Base-by-base conservation (phyloP, 1,284 basidiomycete genomes). In the Termitomyces sp. region DNA sequence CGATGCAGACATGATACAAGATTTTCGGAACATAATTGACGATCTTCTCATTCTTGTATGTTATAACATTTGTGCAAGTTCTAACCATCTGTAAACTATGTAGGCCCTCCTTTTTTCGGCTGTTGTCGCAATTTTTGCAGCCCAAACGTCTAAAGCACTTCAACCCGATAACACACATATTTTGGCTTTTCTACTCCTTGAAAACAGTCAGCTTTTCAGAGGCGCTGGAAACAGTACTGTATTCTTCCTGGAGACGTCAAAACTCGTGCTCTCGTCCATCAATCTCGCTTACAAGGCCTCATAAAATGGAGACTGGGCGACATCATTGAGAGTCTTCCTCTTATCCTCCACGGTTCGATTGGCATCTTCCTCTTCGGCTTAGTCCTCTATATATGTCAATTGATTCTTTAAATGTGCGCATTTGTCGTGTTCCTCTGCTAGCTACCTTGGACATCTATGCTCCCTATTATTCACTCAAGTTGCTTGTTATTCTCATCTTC, bases 41-140 rank as follows among this genome's bases (percentile, higher is more conserved):
- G 26, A 26, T 2, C 26, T 44, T 28, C 4, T n/a, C 15, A 5
- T 30, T 10, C 17, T 44, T 17, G 43, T 30, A 15, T 15, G 43
- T 30, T 40, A 12, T 21, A 13, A 40, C 1, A 4, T 21, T 21
- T 40, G 19, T 40, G 5, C 10, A 40, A 9, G 19, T 17, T 0
- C 19, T 21, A 4, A 5, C 33, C 12, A 40, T 15, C 5, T 30
- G 5, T n/a, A 3, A n/a, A 9, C n/a, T 24, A 24, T 24, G 0
- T 10, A 54, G 52, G 55, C 57, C 13, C 51, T 53, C 38, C 55
- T 62, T 12, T 61, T 61, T 34, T 59, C 59, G 4, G 56, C 52
- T 26, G 58, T 62, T 7, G 48, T 61, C 6, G 56, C 61, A 1
- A 54, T 58, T 9, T 61, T 62, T 43, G 53, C 57, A 2, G 55